Conservation (phyloP, 345 rosid genomes). For the Brassica napus region Da-Ae NC_063452.1:64699001-64699500, state of each 20-base stretch:
- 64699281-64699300: slow-evolving; percentile 69
- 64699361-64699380: neutral
- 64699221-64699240: slow-evolving; percentile 75
- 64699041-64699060: slow-evolving; percentile 83
- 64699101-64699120: neutral
- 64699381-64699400: neutral
- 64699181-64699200: slow-evolving; percentile 98
- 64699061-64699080: slow-evolving; percentile 86
- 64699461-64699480: slow-evolving; percentile 64
- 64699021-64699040: slow-evolving; percentile 69
- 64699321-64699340: slow-evolving; percentile 48
- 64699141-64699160: slow-evolving; percentile 26
- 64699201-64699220: slow-evolving; percentile 78
- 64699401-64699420: slow-evolving; percentile 56
- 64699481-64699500: slow-evolving; percentile 63
- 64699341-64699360: neutral
- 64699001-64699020: slow-evolving; percentile 61
- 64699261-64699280: slow-evolving; percentile 52
- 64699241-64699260: slow-evolving; percentile 87
- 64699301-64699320: slow-evolving; percentile 65
- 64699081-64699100: slow-evolving; percentile 72
- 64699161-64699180: slow-evolving; percentile 99
- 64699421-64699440: slow-evolving; percentile 50
- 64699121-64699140: too few species aligned
- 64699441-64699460: slow-evolving; percentile 44